Evolutionary conservation across 1,139 yeast genomes (phyloP), one percentile per base, ranked within the genome.

Genomic region (Hansenula sp.): DNA sequence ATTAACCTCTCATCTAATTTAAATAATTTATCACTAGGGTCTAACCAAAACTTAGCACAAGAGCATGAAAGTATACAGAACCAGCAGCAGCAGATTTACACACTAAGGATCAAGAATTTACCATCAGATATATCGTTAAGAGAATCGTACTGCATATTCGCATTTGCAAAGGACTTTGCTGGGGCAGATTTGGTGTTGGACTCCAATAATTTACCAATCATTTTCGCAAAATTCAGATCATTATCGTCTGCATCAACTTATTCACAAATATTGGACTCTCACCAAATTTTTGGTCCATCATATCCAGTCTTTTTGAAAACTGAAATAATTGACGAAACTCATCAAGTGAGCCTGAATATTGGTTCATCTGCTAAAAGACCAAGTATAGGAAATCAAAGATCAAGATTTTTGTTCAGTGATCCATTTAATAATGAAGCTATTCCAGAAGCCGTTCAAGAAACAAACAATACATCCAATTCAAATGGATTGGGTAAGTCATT

Each of bases 71-170:
- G 13, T 12, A 31, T 16, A 21, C 25, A 21, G 25, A 12, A 41
- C 10, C 50, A 50, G 21, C 39, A 43, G 27, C 48, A 46, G 33
- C 57, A 57, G n/a, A 52, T 54, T 11, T 66, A 59, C 41, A 50
- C 63, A 18, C 46, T 68, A 35, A 61, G 55, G 44, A 49, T 84
- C 36, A 71, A 70, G 47, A 84, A 84, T 57, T 63, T 89, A 19
- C 97, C 98, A 2, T 60, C 71, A 10, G 96, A 90, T 61, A 68
- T 90, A 38, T 66, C 91, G 4, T 62, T 74, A 29, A 79, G 96
- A 58, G 98, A 91, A 63, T 84, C 93, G 17, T 73, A 79, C 36
- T 71, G 87, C 31, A 72, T 91, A 29, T 91, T 91, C 61, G 77
- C 96, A 8, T 72, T 91, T 53, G 95, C 95, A 17, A 72, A 76